Evolutionary conservation across 1,284 basidiomycete species (phyloP).

Genomic region (Cryptococcus floricola): DNA sequence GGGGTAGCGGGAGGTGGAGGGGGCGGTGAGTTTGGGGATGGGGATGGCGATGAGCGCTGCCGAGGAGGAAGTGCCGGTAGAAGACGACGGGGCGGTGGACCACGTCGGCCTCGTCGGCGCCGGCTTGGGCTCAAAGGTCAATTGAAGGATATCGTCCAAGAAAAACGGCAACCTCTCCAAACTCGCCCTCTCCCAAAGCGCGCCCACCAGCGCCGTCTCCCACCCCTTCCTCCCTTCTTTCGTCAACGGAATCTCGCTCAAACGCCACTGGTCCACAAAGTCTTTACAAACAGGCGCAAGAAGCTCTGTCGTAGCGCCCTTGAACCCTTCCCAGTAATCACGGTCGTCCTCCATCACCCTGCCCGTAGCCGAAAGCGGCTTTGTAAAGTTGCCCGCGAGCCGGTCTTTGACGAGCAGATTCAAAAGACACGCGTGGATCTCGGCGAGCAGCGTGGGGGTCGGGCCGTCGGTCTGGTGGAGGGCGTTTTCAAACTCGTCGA

Average conservation of each 20-base stretch:
- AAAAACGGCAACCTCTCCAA: conserved; percentile 67
- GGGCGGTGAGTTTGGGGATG: conserved; percentile 38
- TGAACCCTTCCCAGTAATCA: conserved; percentile 46
- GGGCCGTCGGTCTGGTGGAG: conserved; percentile 68
- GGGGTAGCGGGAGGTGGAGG: conserved; percentile 66
- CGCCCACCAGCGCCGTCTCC: conserved; percentile 82
- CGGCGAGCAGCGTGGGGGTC: conserved; percentile 68
- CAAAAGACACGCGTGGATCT: conserved; percentile 83
- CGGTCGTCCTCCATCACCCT: conserved; percentile 28
- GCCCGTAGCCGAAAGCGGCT: conserved; percentile 30
- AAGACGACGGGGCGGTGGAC: conserved; percentile 38
- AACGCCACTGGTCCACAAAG: conserved; percentile 31
- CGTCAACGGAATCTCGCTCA: conserved; percentile 28
- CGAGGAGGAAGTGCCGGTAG: conserved; percentile 38
- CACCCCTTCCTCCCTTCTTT: conserved; percentile 52
- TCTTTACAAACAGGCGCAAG: conserved; percentile 35
- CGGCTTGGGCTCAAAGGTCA: conserved; percentile 60
- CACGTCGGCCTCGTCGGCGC: conserved; percentile 46
- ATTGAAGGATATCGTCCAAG: conserved; percentile 66
- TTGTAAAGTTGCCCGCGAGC: conserved; percentile 30
- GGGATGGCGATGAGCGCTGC: background rate
- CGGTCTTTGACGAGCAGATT: conserved; percentile 78
- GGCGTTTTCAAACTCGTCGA: conserved; percentile 90
- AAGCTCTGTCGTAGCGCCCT: conserved; percentile 45
- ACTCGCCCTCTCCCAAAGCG: conserved; percentile 84